Conservation (phyloP, 1,139 yeast species). For the Geotrichum candidum region DNA sequence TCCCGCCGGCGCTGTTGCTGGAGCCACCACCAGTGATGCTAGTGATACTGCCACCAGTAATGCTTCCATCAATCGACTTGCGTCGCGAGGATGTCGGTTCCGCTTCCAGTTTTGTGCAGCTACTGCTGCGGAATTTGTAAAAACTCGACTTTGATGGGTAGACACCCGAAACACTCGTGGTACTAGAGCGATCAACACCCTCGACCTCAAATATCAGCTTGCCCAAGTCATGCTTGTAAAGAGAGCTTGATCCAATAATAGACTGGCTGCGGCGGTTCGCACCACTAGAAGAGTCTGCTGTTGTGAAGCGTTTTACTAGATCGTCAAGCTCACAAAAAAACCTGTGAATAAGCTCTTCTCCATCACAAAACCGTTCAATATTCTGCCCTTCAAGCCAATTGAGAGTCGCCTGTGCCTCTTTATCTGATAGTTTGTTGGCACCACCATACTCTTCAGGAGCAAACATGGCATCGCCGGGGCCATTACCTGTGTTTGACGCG, state of each 20-base stretch:
- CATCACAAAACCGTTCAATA: slow-evolving; percentile 33
- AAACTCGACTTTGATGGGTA: neutral
- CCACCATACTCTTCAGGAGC: slow-evolving; percentile 31
- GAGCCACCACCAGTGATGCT: slow-evolving; percentile 19
- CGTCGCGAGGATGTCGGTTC: neutral
- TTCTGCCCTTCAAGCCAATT: slow-evolving; percentile 32
- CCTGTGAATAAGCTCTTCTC: slow-evolving; percentile 36
- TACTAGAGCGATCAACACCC: slow-evolving; percentile 18
- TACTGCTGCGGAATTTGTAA: neutral
- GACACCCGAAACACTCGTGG: neutral
- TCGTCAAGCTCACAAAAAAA: slow-evolving; percentile 35
- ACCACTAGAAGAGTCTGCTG: neutral
- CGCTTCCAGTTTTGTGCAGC: neutral
- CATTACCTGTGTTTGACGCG: slow-evolving; percentile 20
- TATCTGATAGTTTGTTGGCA: slow-evolving; percentile 32
- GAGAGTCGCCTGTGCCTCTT: slow-evolving; percentile 33
- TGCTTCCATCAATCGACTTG: neutral
- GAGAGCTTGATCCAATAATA: slow-evolving; percentile 24
- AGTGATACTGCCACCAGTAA: neutral
- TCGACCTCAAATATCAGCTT: slow-evolving; percentile 27
- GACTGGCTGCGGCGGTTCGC: slow-evolving; percentile 24
- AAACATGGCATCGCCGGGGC: slow-evolving; percentile 28
- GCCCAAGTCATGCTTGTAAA: slow-evolving; percentile 28
- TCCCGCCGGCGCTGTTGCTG: neutral
- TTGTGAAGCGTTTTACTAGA: slow-evolving; percentile 28